Conservation (phyloP, 805 yeast genomes). For the Lipomyces yamadae region DNA sequence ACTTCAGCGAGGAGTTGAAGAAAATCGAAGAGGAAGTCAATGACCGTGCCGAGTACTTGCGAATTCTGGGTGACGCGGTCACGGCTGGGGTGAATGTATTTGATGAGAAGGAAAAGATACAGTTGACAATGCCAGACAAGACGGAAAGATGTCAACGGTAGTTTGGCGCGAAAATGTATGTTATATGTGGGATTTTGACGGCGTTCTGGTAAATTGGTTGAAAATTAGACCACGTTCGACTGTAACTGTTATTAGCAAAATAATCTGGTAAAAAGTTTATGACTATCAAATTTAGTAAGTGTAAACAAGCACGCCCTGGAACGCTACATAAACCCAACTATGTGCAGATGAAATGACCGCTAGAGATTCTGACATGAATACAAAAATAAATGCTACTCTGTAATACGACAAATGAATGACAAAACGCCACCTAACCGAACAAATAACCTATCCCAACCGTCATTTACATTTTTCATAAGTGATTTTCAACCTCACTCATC, state of each 20-base stretch:
- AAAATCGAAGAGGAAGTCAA: not conserved
- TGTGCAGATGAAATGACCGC: not conserved
- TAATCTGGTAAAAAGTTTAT: too few species aligned
- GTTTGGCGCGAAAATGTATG: conserved; percentile 6
- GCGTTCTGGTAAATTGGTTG: not conserved
- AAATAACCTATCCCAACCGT: not conserved
- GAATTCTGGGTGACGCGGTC: conserved; percentile 8
- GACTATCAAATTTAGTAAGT: not conserved
- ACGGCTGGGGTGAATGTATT: conserved; percentile 18
- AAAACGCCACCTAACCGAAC: not conserved
- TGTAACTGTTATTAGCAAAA: not conserved
- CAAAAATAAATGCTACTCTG: not conserved
- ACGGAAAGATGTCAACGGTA: not conserved
- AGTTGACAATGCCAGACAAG: not conserved
- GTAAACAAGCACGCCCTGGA: not conserved
- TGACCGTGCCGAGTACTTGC: not conserved
- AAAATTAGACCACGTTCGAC: not conserved
- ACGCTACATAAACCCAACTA: not conserved
- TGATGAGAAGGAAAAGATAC: conserved; percentile 11
- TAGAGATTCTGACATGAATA: not conserved
- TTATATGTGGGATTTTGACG: not conserved
- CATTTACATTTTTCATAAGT: not conserved
- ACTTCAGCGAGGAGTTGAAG: conserved; percentile 6
- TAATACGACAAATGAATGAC: not conserved
- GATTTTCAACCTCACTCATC: not conserved